Conservation (phyloP, 2,329 filamentous ascomycete genomes). For the Pleochaeta shiraiana region DNA sequence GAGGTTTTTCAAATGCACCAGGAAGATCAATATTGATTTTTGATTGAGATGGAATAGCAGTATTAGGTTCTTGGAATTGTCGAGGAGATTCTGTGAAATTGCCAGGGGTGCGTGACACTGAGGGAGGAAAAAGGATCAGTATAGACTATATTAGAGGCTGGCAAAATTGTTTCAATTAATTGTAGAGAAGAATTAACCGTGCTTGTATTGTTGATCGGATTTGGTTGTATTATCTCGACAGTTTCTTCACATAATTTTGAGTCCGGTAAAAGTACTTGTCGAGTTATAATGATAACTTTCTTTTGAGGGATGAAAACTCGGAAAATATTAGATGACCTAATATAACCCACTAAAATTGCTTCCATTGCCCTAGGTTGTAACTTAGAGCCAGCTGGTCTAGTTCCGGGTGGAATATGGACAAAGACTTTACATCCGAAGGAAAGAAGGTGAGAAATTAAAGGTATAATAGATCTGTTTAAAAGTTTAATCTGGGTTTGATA, state of each 20-base stretch:
- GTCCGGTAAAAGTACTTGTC: not conserved
- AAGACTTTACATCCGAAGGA: not conserved
- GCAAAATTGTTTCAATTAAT: too few relatives aligned
- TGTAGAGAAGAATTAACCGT: too few relatives aligned
- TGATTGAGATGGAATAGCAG: too few relatives aligned
- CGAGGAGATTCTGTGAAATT: too few relatives aligned
- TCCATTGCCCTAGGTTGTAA: not conserved
- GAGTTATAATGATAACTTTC: not conserved
- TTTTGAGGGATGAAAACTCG: not conserved
- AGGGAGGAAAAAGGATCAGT: too few relatives aligned
- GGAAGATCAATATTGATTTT: too few relatives aligned
- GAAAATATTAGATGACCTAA: not conserved
- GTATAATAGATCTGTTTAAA: not conserved
- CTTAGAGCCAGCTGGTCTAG: conserved; percentile 3
- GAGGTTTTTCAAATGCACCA: too few relatives aligned
- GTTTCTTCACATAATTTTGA: not conserved
- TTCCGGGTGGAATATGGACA: conserved; percentile 1
- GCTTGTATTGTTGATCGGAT: too few relatives aligned
- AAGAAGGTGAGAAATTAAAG: not conserved
- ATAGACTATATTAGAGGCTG: too few relatives aligned
- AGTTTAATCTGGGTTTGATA: not conserved
- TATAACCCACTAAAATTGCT: not conserved
- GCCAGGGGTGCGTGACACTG: too few relatives aligned
- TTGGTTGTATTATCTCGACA: not conserved
- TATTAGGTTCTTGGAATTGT: too few relatives aligned